These are phyloP conservation scores for Oropetium thomaeum DNA, from an alignment of 176 grass and related monocot species.

Conservation along the genomic window DNA sequence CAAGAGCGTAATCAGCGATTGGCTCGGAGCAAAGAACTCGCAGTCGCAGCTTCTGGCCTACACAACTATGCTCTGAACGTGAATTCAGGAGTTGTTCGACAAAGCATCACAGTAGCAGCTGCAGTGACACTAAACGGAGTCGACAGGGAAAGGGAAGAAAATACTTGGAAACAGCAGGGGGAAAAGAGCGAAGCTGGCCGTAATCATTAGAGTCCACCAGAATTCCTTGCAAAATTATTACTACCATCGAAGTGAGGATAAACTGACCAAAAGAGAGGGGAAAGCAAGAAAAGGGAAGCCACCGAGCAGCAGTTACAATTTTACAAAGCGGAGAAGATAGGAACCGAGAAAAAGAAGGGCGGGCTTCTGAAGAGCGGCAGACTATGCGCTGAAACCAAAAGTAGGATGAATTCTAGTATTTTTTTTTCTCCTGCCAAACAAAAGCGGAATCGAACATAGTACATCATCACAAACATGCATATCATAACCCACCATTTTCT, in stretches of 20 bases:
- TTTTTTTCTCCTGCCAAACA: background rate
- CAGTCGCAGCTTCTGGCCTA: background rate
- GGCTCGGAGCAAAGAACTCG: background rate
- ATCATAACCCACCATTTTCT: background rate
- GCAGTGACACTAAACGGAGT: background rate
- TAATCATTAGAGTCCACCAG: background rate
- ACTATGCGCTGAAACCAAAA: background rate
- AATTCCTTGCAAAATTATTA: slow-evolving; percentile 11
- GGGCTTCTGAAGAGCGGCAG: background rate
- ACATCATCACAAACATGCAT: background rate
- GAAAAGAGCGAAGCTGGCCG: background rate
- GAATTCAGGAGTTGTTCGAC: slow-evolving; percentile 6
- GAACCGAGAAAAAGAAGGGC: slow-evolving; percentile 6
- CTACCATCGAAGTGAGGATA: background rate
- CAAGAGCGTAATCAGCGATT: background rate
- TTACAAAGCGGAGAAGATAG: slow-evolving; percentile 14
- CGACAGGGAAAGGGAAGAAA: background rate
- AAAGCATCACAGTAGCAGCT: background rate
- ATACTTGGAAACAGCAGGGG: background rate
- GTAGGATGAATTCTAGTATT: background rate
- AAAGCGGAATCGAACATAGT: slow-evolving; percentile 20
- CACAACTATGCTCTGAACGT: background rate
- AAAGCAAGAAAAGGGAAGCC: slow-evolving; percentile 11
- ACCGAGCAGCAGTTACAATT: slow-evolving; percentile 30
- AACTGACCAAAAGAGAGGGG: slow-evolving; percentile 13